Conservation (phyloP, 2,329 filamentous ascomycete species). For the Trichophyton simii region DNA sequence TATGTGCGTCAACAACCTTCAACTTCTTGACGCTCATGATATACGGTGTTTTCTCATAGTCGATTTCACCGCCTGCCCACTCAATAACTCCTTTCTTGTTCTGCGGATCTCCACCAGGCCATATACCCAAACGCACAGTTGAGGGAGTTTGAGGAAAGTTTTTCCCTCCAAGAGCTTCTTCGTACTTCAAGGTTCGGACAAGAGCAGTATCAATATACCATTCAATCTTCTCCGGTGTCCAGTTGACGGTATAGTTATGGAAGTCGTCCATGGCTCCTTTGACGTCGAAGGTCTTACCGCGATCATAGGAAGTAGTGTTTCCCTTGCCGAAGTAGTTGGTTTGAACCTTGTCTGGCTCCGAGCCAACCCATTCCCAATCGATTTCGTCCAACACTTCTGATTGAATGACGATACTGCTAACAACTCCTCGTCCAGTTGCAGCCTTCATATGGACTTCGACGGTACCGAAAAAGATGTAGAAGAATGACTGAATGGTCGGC, state of each 20-base stretch:
- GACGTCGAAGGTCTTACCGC: constrained; percentile 63
- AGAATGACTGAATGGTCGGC: constrained; percentile 73
- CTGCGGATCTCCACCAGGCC: constrained; percentile 48
- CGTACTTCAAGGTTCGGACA: constrained; percentile 50
- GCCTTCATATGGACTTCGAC: constrained; percentile 76
- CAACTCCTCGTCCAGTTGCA: constrained; percentile 76
- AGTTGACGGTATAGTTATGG: constrained; percentile 46
- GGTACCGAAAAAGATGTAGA: constrained; percentile 97
- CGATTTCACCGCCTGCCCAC: constrained; percentile 14
- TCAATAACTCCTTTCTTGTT: constrained; percentile 17
- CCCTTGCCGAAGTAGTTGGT: constrained; percentile 97
- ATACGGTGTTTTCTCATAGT: constrained; percentile 45
- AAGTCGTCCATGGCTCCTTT: constrained; percentile 41
- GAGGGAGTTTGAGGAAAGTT: constrained; percentile 63
- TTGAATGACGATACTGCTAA: constrained; percentile 80
- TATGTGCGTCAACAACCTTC: constrained; percentile 44
- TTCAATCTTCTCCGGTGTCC: constrained; percentile 50
- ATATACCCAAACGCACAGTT: constrained; percentile 57
- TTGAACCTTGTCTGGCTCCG: constrained; percentile 40
- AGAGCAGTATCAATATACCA: constrained; percentile 53
- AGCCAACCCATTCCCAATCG: constrained; percentile 53
- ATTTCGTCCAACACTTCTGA: constrained; percentile 95
- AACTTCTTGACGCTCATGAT: constrained; percentile 60
- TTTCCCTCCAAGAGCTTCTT: constrained; percentile 52
- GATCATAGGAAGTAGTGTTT: constrained; percentile 71